Evolutionary conservation across 1,284 basidiomycete genomes (phyloP).

Genomic region (Ceratobasidium sp.): DNA sequence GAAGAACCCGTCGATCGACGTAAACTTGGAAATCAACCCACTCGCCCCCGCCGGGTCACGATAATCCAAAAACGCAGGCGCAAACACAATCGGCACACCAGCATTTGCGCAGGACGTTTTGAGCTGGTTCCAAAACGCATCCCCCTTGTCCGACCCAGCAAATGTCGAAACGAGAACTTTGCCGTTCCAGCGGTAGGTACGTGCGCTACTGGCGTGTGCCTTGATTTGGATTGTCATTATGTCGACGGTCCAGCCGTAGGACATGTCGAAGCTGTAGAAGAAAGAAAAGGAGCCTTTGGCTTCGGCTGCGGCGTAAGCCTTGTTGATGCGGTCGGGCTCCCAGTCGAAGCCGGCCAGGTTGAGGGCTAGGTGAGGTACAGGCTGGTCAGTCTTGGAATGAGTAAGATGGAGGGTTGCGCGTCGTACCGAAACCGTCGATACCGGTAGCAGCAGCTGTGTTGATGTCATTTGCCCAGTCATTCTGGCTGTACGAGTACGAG

Average conservation of each 20-base stretch:
- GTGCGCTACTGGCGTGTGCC: constrained; percentile 53
- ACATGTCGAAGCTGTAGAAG: constrained; percentile 58
- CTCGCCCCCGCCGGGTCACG: constrained; percentile 54
- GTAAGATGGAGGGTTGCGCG: constrained; percentile 48
- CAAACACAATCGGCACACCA: constrained; percentile 55
- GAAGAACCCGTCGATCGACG: constrained; percentile 58
- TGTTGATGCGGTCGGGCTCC: constrained; percentile 54
- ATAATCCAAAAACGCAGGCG: constrained; percentile 57
- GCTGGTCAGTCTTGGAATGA: constrained; percentile 47
- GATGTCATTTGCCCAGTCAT: constrained; percentile 55
- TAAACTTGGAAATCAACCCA: constrained; percentile 53
- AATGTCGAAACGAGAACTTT: constrained; percentile 57
- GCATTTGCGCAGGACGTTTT: constrained; percentile 53
- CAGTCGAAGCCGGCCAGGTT: constrained; percentile 50
- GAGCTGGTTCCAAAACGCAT: constrained; percentile 55
- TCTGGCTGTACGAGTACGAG: constrained; percentile 53
- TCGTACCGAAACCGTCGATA: constrained; percentile 55
- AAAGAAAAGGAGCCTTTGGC: constrained; percentile 54
- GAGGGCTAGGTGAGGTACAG: constrained; percentile 15
- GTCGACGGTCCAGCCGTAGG: constrained; percentile 51
- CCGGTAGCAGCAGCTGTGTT: constrained; percentile 54
- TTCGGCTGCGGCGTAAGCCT: constrained; percentile 56
- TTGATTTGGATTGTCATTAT: constrained; percentile 51
- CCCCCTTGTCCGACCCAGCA: constrained; percentile 53
- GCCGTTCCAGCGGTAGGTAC: constrained; percentile 54